Percentiles rank a stretch among this genome's conserved stretches.
These are phyloP conservation scores for Aspergillus candidus DNA, from an alignment of 2,329 filamentous ascomycete species.

Conservation along the genomic window DNA sequence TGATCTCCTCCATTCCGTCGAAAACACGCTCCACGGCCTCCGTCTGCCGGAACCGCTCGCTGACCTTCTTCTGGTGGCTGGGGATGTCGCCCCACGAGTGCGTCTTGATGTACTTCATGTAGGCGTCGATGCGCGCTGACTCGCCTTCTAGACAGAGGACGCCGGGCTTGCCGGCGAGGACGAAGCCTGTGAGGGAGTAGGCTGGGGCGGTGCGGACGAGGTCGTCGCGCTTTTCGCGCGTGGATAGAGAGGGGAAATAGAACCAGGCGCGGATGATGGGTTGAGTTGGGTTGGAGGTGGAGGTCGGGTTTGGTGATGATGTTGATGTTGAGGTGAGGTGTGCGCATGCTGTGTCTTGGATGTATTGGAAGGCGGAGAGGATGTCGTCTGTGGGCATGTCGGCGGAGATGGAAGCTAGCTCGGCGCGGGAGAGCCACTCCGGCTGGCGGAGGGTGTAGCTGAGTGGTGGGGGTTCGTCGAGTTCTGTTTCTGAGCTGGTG, in stretches of 20 bases:
- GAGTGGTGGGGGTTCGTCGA: constrained; percentile 19
- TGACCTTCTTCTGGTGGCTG: constrained; percentile 57
- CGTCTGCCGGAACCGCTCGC: constrained; percentile 44
- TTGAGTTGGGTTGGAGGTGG: not conserved
- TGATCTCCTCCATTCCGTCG: constrained; percentile 28
- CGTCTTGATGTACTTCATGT: constrained; percentile 59
- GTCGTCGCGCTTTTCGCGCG: constrained; percentile 53
- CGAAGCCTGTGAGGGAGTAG: constrained; percentile 53
- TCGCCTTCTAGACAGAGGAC: constrained; percentile 31
- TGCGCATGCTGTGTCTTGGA: constrained; percentile 32
- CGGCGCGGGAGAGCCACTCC: constrained; percentile 48
- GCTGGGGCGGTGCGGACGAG: constrained; percentile 49
- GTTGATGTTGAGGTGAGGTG: too few relatives aligned
- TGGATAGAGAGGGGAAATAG: constrained; percentile 58
- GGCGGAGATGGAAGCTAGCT: constrained; percentile 34
- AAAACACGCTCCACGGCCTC: constrained; percentile 33
- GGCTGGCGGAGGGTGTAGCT: constrained; percentile 43
- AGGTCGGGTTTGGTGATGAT: constrained; percentile 5
- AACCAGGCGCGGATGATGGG: constrained; percentile 54
- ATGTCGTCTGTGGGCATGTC: constrained; percentile 42
- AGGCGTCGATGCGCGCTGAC: constrained; percentile 47
- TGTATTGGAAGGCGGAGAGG: constrained; percentile 42
- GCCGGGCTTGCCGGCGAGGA: constrained; percentile 56
- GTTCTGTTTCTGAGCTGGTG: constrained; percentile 1
- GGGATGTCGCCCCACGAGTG: constrained; percentile 60